A percentile compares a stretch with the other conserved stretches of the same genome.
phyloP scores from a whole-genome alignment of 371 early-diverging fungal genomes.

The Mucor indicus region DNA sequence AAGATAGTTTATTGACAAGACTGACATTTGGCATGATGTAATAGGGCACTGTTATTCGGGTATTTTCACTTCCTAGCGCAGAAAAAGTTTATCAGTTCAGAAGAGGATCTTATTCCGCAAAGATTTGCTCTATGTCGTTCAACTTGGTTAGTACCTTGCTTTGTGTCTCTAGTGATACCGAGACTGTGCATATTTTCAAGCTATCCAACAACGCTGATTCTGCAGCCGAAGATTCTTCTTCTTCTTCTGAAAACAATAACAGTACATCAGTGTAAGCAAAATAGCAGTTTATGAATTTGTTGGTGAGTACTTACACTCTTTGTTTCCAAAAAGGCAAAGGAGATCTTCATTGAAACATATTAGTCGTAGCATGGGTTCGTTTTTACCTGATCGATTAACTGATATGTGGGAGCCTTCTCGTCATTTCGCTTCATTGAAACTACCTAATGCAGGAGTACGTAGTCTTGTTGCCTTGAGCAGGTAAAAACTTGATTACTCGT shows the following conservation, averaged over 20 bases:
- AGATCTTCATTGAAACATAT: slow-evolving; percentile 4
- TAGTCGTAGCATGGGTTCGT: slow-evolving; percentile 62
- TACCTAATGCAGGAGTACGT: slow-evolving; percentile 76
- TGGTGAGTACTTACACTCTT: too few species aligned
- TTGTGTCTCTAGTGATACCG: slow-evolving; percentile 87
- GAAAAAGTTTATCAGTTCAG: slow-evolving; percentile 90
- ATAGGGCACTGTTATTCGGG: slow-evolving; percentile 93
- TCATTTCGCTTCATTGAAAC: slow-evolving; percentile 89
- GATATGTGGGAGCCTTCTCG: slow-evolving; percentile 94
- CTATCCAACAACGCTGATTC: slow-evolving; percentile 31
- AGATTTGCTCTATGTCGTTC: slow-evolving; percentile 89
- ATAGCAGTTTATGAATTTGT: too few species aligned
- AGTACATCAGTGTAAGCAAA: too few species aligned
- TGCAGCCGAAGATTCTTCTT: too few species aligned
- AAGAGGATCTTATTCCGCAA: slow-evolving; percentile 86
- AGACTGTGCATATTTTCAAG: slow-evolving; percentile 94
- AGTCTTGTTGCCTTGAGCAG: slow-evolving; percentile 80
- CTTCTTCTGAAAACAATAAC: too few species aligned
- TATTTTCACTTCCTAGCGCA: slow-evolving; percentile 86
- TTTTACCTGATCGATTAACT: slow-evolving; percentile 82
- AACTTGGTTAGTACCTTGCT: slow-evolving; percentile 76
- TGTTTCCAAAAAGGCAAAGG: too few species aligned
- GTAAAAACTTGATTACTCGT: slow-evolving; percentile 32
- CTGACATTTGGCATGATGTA: background rate
- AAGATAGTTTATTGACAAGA: too few species aligned